phyloP scores from a whole-genome alignment of 192 early-diverging fungal genomes.

The Gonapodya prolifera region DNA sequence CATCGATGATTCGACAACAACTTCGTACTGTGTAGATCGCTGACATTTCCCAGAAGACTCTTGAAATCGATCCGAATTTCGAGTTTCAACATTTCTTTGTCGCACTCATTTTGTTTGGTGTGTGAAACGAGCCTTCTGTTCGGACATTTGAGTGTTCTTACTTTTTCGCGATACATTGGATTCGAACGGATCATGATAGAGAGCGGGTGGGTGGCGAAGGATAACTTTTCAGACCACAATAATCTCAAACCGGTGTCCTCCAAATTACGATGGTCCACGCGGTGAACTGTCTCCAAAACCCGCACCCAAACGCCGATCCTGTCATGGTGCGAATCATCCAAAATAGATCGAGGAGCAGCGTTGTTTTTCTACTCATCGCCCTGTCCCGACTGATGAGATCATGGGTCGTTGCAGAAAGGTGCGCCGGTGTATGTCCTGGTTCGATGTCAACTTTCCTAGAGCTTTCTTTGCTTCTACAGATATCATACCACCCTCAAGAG shows the following conservation, averaged over 20 bases:
- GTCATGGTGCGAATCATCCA: background rate
- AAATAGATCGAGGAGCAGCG: background rate
- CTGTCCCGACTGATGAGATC: background rate
- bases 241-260: background rate
- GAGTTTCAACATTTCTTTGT: background rate
- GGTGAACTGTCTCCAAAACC: background rate
- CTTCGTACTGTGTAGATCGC: background rate
- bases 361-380: background rate
- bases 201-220: background rate
- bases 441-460: too few relatives aligned
- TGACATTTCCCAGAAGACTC: background rate
- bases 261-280: background rate
- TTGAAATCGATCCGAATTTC: background rate
- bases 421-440: background rate
- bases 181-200: too few relatives aligned
- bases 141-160: too few relatives aligned
- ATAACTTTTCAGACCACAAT: background rate
- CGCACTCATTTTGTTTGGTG: background rate
- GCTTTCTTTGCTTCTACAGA: too few relatives aligned
- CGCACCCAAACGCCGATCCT: background rate
- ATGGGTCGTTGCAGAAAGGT: background rate
- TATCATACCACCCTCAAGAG: too few relatives aligned
- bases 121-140: too few relatives aligned
- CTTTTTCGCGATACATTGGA: too few relatives aligned
- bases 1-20: too few relatives aligned